Percentiles rank a stretch among this genome's conserved stretches.
Evolutionary conservation across 805 yeast species (phyloP).

Genomic region (Lachancea mirantina): DNA sequence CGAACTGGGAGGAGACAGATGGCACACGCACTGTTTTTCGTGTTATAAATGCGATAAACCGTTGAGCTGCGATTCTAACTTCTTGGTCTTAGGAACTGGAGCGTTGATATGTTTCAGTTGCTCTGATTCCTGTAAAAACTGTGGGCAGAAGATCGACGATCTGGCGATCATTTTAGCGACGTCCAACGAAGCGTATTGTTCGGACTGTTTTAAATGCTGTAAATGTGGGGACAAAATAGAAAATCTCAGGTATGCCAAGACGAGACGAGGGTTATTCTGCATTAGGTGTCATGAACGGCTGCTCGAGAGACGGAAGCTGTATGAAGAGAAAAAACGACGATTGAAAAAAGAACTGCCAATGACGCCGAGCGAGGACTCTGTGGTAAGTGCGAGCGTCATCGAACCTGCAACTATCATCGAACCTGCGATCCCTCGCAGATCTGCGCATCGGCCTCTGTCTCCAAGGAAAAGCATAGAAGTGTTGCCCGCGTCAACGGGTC

Average conservation of each 20-base stretch:
- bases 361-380: slow-evolving; percentile 5
- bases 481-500: too few species aligned
- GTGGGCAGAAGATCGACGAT: slow-evolving; percentile 83
- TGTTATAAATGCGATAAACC: slow-evolving; percentile 78
- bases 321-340: slow-evolving; percentile 27
- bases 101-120: slow-evolving; percentile 84
- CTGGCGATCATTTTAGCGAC: slow-evolving; percentile 73
- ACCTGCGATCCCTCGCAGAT: slow-evolving; percentile 15
- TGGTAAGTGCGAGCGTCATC: background rate
- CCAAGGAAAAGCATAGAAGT: slow-evolving; percentile 8
- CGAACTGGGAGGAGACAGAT: slow-evolving; percentile 86
- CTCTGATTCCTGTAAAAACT: slow-evolving; percentile 81
- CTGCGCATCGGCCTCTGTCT: slow-evolving; percentile 19
- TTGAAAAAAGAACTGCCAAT: slow-evolving; percentile 21
- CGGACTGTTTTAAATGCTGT: slow-evolving; percentile 82
- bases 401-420: slow-evolving; percentile 1
- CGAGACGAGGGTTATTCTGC: slow-evolving; percentile 88
- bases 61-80: slow-evolving; percentile 81
- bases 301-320: slow-evolving; percentile 61
- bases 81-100: slow-evolving; percentile 89
- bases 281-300: slow-evolving; percentile 85
- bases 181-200: slow-evolving; percentile 92
- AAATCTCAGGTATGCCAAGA: slow-evolving; percentile 85
- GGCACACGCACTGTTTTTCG: slow-evolving; percentile 91
- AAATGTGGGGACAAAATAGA: slow-evolving; percentile 81